A percentile compares a stretch with the other conserved stretches of the same genome.
Evolutionary conservation across 495 filamentous ascomycete genomes (phyloP).

Genomic region (Neurospora sp.): DNA sequence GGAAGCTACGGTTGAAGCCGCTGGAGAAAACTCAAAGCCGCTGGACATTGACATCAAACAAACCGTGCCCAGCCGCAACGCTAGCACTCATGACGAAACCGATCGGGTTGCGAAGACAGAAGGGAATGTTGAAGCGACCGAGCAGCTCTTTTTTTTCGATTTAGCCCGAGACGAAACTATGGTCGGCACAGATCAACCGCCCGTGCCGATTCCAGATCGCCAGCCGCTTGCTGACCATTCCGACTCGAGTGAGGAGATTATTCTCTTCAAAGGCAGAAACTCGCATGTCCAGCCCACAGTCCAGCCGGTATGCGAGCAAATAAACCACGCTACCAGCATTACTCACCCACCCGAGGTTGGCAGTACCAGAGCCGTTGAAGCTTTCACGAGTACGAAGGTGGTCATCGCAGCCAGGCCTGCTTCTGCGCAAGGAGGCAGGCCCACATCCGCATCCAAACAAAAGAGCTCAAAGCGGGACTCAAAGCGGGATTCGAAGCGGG

Average conservation of each 20-base stretch:
- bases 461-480: neutral
- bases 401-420: neutral
- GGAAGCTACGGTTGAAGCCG: neutral
- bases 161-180: constrained; percentile 12
- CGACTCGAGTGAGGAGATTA: constrained; percentile 55
- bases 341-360: neutral
- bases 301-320: neutral
- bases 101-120: neutral
- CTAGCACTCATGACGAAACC: neutral
- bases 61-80: neutral
- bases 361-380: neutral
- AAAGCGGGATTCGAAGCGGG: neutral
- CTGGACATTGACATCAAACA: neutral
- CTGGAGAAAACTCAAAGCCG: neutral
- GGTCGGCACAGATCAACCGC: neutral
- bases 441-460: neutral
- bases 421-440: neutral
- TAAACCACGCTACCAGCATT: neutral
- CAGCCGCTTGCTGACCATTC: constrained; percentile 33
- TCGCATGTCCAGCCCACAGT: constrained; percentile 4
- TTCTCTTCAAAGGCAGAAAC: constrained; percentile 52
- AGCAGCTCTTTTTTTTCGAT: constrained; percentile 18
- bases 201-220: constrained; percentile 3
- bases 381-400: neutral
- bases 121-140: neutral